Conservation (phyloP, 2,329 filamentous ascomycete species). For the Xylariaceae sp. region DNA sequence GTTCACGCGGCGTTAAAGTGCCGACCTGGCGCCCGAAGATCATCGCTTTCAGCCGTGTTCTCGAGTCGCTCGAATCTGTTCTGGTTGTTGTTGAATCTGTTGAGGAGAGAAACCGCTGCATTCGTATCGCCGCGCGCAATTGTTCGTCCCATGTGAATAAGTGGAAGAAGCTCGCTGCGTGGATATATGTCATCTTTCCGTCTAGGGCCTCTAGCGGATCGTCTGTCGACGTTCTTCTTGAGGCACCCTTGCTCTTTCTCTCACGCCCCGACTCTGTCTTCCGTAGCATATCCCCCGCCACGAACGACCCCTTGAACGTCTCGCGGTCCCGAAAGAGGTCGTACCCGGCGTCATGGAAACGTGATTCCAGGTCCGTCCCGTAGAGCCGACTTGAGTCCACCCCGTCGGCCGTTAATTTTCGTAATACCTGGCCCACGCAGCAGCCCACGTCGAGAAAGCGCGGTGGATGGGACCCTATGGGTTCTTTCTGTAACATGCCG, state of each 20-base stretch:
- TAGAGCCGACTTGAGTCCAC: conserved; percentile 45
- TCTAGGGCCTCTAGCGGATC: conserved; percentile 32
- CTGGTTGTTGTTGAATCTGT: too few relatives aligned
- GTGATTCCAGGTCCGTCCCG: conserved; percentile 45
- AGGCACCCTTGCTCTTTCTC: too few relatives aligned
- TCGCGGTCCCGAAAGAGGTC: conserved; percentile 59
- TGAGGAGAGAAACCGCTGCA: conserved; percentile 45
- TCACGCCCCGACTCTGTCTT: conserved; percentile 26
- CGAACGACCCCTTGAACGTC: conserved; percentile 44
- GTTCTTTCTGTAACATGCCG: conserved; percentile 33
- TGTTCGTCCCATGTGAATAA: conserved; percentile 47
- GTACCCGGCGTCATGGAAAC: conserved; percentile 57
- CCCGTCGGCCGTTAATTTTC: conserved; percentile 48
- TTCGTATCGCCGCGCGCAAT: conserved; percentile 40
- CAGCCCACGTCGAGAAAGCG: conserved; percentile 48
- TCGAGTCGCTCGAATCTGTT: too few relatives aligned
- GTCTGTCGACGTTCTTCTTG: too few relatives aligned
- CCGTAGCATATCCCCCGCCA: conserved; percentile 47
- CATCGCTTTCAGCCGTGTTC: conserved; percentile 41
- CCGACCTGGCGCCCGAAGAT: conserved; percentile 52
- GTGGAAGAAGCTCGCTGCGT: conserved; percentile 48
- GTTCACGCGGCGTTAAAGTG: conserved; percentile 27
- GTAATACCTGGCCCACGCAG: conserved; percentile 47
- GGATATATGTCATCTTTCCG: conserved; percentile 44
- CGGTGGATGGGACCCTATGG: conserved; percentile 19